Base-by-base conservation (phyloP, 1,139 yeast genomes). In the Candida gigantensis region DNA sequence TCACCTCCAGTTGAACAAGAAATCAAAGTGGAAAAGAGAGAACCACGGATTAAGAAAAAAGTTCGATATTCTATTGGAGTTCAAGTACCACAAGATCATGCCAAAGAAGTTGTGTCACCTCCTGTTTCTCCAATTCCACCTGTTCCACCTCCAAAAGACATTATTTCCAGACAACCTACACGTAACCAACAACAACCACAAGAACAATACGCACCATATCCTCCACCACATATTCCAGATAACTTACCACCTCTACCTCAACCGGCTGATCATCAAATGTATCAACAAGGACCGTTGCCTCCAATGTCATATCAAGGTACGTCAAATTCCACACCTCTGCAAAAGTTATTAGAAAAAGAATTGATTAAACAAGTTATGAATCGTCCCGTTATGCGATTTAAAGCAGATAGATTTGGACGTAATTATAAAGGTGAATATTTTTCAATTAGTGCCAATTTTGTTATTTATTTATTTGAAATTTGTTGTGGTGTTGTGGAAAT, bases 321-420 rank as follows among this genome's bases (percentile, higher is more conserved):
- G 14, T 27, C 27, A 6, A 44, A 45, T 33, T n/a, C 36, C 8
- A 19, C 47, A 4, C 60, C 71, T 8, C 49, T 51, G 25, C 57
- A 55, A 35, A 53, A 56, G 38, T 48, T 47, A 7, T 44, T 65
- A 40, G 72, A 66, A 42, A 49, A 49, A 31, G 55, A 51, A n/a
- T 51, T 68, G 36, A 60, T 68, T 10, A 55, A 51, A 32, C 46
- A 47, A 21, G 72, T 68, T 6, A 67, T 68, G 73, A 62, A 64
- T 42, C 51, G 59, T 17, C 70, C 72, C 0, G 47, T 67, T 25
- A 41, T 59, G 15, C 39, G 54, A 8, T 31, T 56, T 19, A 40
- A 38, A 18, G 46, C 47, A n/a, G 57, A 52, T 27, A 46, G 52
- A 12, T 46, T 49, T 18, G 55, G 56, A 1, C 46, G 45, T 7